A percentile compares a stretch with the other conserved stretches of the same genome.
phyloP scores from a whole-genome alignment of 1,139 yeast genomes.

The Blastobotrys petasosporus region DNA sequence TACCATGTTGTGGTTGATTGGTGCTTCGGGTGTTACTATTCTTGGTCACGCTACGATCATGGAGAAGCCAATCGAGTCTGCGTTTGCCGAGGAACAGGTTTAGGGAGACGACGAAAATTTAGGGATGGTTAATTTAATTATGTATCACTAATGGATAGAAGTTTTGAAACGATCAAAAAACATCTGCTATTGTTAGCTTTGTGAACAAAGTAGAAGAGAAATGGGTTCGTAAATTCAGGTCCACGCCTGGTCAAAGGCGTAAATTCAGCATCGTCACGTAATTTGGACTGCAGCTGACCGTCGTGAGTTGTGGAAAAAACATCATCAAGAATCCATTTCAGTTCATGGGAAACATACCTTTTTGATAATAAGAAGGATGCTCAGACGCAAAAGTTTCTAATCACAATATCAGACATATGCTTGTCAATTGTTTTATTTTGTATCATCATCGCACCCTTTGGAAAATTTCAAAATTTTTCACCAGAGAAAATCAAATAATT shows the following conservation, averaged over 20 bases:
- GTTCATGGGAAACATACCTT: slow-evolving; percentile 20
- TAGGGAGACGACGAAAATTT: slow-evolving; percentile 24
- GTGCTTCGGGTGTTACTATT: slow-evolving; percentile 84
- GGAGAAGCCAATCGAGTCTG: slow-evolving; percentile 98
- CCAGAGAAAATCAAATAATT: slow-evolving; percentile 1
- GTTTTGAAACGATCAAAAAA: neutral
- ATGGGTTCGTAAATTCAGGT: neutral
- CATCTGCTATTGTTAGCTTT: neutral
- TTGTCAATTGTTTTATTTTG: slow-evolving; percentile 69
- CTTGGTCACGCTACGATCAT: slow-evolving; percentile 87
- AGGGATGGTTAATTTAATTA: no score
- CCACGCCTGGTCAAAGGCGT: slow-evolving; percentile 96
- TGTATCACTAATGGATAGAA: neutral
- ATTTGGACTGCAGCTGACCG: slow-evolving; percentile 97
- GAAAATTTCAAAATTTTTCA: slow-evolving; percentile 8
- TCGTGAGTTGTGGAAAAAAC: slow-evolving; percentile 97
- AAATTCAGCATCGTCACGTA: slow-evolving; percentile 83
- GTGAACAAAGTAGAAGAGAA: no score
- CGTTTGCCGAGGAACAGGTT: slow-evolving; percentile 79
- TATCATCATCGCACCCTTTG: slow-evolving; percentile 60
- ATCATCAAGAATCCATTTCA: slow-evolving; percentile 42
- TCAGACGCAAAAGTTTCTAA: slow-evolving; percentile 45
- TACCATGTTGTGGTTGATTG: slow-evolving; percentile 93
- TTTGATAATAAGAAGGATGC: slow-evolving; percentile 29
- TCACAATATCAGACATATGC: slow-evolving; percentile 95